phyloP scores from a whole-genome alignment of 1,139 yeast species.

The Zygoascus hellenicus region DNA sequence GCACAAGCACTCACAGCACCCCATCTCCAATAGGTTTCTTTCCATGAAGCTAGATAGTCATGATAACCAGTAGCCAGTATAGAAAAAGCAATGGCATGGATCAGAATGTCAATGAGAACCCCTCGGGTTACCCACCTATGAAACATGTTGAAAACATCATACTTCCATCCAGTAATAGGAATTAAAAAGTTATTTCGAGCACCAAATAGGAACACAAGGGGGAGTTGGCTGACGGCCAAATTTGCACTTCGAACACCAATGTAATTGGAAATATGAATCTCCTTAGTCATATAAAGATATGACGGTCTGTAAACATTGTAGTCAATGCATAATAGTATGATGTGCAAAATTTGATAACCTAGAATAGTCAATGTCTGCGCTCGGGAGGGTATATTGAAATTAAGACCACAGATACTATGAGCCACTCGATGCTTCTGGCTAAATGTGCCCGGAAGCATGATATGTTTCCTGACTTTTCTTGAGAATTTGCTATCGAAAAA shows the following conservation, averaged over 20 bases:
- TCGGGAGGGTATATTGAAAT: constrained; percentile 51
- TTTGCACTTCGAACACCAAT: constrained; percentile 59
- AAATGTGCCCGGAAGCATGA: constrained; percentile 42
- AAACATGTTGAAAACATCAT: constrained; percentile 52
- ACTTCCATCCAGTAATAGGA: constrained; percentile 61
- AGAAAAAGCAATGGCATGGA: constrained; percentile 29
- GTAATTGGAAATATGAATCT: constrained; percentile 43
- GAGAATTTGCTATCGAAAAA: constrained; percentile 14
- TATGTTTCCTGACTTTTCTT: constrained; percentile 15
- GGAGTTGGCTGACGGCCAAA: constrained; percentile 44
- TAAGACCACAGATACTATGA: constrained; percentile 26
- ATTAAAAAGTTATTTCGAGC: constrained; percentile 65
- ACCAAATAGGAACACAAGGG: constrained; percentile 50
- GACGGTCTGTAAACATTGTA: constrained; percentile 39
- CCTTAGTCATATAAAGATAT: constrained; percentile 32
- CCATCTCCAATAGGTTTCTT: constrained; percentile 13
- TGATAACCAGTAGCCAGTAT: constrained; percentile 8
- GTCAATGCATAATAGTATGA: constrained; percentile 37
- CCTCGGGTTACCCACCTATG: constrained; percentile 65
- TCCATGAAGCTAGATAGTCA: constrained; percentile 7
- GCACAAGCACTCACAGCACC: constrained; percentile 19
- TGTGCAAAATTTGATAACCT: constrained; percentile 41
- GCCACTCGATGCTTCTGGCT: constrained; percentile 39
- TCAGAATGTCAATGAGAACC: constrained; percentile 41
- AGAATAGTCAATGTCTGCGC: constrained; percentile 45